A percentile compares a stretch with the other conserved stretches of the same genome.
These are phyloP conservation scores for Metarhizium anisopliae DNA, from an alignment of 2,329 filamentous ascomycete genomes.

Conservation along the genomic window DNA sequence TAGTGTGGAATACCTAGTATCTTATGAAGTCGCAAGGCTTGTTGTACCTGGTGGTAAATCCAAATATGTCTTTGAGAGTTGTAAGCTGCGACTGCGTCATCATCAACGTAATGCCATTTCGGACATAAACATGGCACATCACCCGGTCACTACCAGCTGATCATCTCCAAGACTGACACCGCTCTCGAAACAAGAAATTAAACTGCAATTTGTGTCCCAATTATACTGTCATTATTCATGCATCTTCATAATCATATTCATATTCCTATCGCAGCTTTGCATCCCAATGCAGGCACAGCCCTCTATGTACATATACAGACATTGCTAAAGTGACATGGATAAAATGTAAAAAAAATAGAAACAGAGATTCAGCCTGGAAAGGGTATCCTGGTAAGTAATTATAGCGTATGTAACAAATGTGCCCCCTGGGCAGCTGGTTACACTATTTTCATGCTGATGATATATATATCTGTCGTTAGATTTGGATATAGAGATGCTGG, in stretches of 20 bases:
- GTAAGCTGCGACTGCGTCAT: too few species aligned
- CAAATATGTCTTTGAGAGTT: too few species aligned
- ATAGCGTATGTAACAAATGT: not conserved
- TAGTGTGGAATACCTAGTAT: too few species aligned
- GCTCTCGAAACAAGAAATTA: too few species aligned
- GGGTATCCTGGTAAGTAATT: conserved; percentile 9
- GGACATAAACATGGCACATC: too few species aligned
- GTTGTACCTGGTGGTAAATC: too few species aligned
- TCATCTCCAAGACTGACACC: too few species aligned
- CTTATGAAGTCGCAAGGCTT: too few species aligned
- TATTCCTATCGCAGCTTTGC: not conserved
- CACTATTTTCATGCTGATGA: not conserved
- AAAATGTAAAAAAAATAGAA: not conserved
- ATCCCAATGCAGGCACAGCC: conserved; percentile 1
- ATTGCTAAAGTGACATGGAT: not conserved
- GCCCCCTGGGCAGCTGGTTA: not conserved
- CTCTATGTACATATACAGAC: conserved; percentile 6
- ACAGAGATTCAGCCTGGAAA: conserved; percentile 5
- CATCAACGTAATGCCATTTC: too few species aligned
- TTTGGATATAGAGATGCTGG: not conserved
- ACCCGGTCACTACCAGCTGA: too few species aligned
- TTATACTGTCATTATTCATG: not conserved
- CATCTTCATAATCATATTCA: not conserved
- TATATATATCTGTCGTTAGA: not conserved
- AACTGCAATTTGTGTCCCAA: not conserved